These are phyloP conservation scores for Lyophyllum decastes DNA, from an alignment of 768 basidiomycete species.

Conservation along the genomic window DNA sequence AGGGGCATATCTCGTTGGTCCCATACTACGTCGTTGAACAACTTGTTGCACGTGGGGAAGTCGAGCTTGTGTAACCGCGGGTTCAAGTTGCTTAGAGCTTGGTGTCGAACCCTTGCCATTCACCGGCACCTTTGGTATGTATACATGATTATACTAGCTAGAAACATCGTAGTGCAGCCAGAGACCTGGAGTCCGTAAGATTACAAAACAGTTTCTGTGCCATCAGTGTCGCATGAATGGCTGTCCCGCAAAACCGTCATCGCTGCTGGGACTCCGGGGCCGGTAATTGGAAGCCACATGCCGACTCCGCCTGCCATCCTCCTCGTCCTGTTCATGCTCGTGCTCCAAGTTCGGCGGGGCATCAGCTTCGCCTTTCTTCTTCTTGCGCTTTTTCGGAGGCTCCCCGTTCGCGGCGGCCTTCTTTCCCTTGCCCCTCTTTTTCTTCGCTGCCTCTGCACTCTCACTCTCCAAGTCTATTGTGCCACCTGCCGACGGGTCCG, in stretches of 20 bases:
- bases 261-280: constrained; percentile 37
- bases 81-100: neutral
- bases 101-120: constrained; percentile 3
- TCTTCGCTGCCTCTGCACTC: constrained; percentile 50
- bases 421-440: constrained; percentile 61
- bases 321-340: constrained; percentile 22
- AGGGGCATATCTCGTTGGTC: constrained; percentile 80
- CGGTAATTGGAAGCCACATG: constrained; percentile 31
- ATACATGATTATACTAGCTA: constrained; percentile 19
- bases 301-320: constrained; percentile 15
- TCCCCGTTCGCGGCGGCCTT: constrained; percentile 39
- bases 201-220: constrained; percentile 11
- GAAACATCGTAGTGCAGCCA: constrained; percentile 3
- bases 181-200: neutral
- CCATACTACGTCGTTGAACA: constrained; percentile 79
- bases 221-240: constrained; percentile 39
- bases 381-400: constrained; percentile 50
- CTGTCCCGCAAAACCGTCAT: constrained; percentile 44
- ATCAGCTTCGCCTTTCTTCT: constrained; percentile 42
- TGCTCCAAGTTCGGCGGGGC: constrained; percentile 23
- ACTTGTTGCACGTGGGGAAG: constrained; percentile 68
- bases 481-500: constrained; percentile 85
- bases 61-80: constrained; percentile 64
- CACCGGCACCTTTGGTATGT: constrained; percentile 12
- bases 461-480: constrained; percentile 74